Base-by-base conservation (phyloP, 768 basidiomycete genomes). In the Lactarius evosmus region DNA sequence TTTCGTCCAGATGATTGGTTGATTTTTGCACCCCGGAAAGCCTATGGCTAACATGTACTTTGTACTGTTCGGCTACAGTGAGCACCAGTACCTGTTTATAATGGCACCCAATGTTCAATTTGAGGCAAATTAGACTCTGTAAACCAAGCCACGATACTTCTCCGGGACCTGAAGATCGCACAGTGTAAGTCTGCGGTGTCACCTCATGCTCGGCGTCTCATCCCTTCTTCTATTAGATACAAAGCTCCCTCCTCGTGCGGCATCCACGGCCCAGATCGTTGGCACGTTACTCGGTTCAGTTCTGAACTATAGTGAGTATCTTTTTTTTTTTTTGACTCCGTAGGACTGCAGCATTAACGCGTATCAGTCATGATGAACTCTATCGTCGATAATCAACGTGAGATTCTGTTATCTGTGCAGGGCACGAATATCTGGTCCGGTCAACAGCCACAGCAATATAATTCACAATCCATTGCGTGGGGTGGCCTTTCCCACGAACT, bases 371-470 rank as follows among this genome's bases (percentile, higher is more conserved):
- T 88, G 57, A 85, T 85, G 85, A 85, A 83, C 66, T 78, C 78
- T 1, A 82, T 87, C 63, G 78, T 88, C 69, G 75, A 77, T 55
- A 77, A 72, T 40, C 82, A 85, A 54, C 76, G 78, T 0, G 77
- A 78, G 0, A 81, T 84, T 30, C 72, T 87, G 5, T 72, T 85
- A 34, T 80, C 79, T 7, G 78, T 83, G 0, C 75, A 86, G 66
- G 84, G 84, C 34, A 84, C 85, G 1, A 81, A 82, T 66, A 77
- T 83, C 54, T 83, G 77, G 75, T 76, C 73, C 9, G 81, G 81
- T 6, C 79, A 79, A 67, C 79, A 82, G 57, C 76, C 77, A 7
- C 81, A 81, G 69, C 77, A 78, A 67, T 82, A 79, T 69, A 83
- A 83, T 65, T 80, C 78, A 17, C 80, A 82, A 69, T 80, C 82